Percentiles rank a stretch among this genome's conserved stretches.
phyloP scores from a whole-genome alignment of 2,329 filamentous ascomycete species.

The Thelonectria discophora region DNA sequence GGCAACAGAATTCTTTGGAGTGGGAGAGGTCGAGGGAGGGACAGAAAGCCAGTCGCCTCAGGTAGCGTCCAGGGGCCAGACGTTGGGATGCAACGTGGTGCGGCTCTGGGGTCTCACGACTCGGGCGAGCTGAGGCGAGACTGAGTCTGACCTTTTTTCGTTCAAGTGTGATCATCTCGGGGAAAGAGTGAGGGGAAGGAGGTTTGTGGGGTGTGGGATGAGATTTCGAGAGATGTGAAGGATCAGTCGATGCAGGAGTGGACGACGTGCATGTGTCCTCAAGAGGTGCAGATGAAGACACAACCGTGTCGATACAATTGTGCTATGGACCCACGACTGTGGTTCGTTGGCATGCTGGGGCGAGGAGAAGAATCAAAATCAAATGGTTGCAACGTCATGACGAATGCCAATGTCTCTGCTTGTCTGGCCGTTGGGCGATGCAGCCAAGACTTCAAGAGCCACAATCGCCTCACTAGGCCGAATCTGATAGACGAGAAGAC shows the following conservation, averaged over 20 bases:
- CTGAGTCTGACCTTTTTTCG: not conserved
- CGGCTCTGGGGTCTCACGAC: conserved; percentile 19
- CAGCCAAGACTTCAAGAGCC: not conserved
- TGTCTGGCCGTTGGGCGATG: too few relatives aligned
- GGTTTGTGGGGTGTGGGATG: conserved; percentile 2
- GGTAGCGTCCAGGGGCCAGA: not conserved
- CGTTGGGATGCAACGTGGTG: conserved; percentile 27
- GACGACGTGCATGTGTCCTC: too few relatives aligned
- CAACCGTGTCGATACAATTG: not conserved
- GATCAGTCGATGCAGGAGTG: too few relatives aligned
- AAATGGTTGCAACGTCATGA: not conserved
- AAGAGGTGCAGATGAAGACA: too few relatives aligned
- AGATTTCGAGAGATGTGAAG: not conserved
- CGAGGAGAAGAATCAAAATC: conserved; percentile 16
- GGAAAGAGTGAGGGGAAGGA: not conserved
- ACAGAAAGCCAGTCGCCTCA: conserved; percentile 29
- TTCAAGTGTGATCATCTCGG: not conserved
- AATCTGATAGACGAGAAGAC: not conserved
- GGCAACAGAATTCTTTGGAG: conserved; percentile 28
- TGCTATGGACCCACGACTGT: not conserved
- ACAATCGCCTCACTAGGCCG: not conserved
- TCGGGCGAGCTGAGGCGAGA: not conserved
- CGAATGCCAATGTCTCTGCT: conserved; percentile 2
- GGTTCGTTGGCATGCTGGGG: not conserved
- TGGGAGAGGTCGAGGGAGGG: conserved; percentile 10